phyloP scores from a whole-genome alignment of 805 yeast genomes.

The Kodamaea sagamina region DNA sequence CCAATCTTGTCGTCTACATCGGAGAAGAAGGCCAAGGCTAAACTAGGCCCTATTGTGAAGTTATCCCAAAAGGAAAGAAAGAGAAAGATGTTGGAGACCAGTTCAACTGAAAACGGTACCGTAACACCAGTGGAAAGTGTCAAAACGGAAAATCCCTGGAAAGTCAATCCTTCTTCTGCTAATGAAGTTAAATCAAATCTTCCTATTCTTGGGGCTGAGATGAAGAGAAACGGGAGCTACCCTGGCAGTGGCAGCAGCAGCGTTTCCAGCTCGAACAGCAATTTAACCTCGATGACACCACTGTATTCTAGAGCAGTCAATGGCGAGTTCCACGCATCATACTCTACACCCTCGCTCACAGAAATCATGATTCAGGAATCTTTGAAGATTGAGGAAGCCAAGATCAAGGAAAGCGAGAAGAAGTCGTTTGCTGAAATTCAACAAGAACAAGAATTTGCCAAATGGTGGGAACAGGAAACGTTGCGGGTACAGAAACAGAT shows the following conservation, averaged over 20 bases:
- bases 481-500: constrained; percentile 55
- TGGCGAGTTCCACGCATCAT: background rate
- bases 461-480: constrained; percentile 86
- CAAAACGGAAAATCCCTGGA: constrained; percentile 8
- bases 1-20: constrained; percentile 11
- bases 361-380: constrained; percentile 53
- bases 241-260: constrained; percentile 4
- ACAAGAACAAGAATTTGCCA: constrained; percentile 80
- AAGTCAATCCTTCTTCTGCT: background rate
- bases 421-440: constrained; percentile 67
- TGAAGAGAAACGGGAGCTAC: background rate
- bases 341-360: constrained; percentile 33
- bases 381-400: constrained; percentile 34
- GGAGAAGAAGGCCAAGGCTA: constrained; percentile 27
- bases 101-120: background rate
- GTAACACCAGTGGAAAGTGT: background rate
- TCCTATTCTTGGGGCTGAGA: constrained; percentile 10
- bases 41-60: constrained; percentile 40
- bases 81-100: constrained; percentile 27
- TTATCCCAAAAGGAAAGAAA: constrained; percentile 64
- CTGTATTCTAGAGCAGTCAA: background rate
- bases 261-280: constrained; percentile 6
- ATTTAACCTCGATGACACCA: background rate
- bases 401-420: constrained; percentile 28
- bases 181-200: background rate